Conservation (phyloP, 805 yeast species). For the Candida anglica region DNA sequence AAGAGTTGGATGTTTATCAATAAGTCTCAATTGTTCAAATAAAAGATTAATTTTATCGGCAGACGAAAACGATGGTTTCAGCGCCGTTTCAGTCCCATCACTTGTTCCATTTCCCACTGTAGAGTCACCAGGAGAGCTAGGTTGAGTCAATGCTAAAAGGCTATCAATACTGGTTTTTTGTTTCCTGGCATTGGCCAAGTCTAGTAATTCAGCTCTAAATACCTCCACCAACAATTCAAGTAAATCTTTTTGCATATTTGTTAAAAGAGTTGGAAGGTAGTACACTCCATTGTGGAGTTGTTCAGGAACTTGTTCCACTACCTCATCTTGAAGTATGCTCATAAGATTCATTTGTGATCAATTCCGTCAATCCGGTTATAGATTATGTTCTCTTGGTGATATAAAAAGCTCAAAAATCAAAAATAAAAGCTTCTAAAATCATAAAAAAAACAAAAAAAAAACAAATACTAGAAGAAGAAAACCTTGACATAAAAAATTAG, state of each 20-base stretch:
- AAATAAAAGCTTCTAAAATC: too few species aligned
- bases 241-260: conserved; percentile 31
- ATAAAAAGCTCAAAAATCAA: too few species aligned
- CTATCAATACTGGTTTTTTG: conserved; percentile 35
- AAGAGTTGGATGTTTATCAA: conserved; percentile 64
- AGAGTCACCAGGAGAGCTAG: conserved; percentile 2
- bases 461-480: too few species aligned
- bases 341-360: conserved; percentile 4
- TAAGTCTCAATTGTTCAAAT: conserved; percentile 43
- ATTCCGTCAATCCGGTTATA: too few species aligned
- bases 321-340: conserved; percentile 3
- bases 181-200: conserved; percentile 16
- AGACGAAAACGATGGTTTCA: conserved; percentile 6
- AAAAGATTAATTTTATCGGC: conserved; percentile 38
- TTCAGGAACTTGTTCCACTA: conserved; percentile 2
- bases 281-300: conserved; percentile 23
- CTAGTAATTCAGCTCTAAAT: conserved; percentile 20
- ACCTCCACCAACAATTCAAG: conserved; percentile 28
- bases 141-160: conserved; percentile 19
- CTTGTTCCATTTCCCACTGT: not conserved
- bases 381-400: too few species aligned
- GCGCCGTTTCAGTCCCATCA: too few species aligned
- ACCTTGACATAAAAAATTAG: too few species aligned
- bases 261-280: conserved; percentile 31
- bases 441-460: too few species aligned